phyloP scores from a whole-genome alignment of 1,284 basidiomycete species.

The Trichosporon sp. region DNA sequence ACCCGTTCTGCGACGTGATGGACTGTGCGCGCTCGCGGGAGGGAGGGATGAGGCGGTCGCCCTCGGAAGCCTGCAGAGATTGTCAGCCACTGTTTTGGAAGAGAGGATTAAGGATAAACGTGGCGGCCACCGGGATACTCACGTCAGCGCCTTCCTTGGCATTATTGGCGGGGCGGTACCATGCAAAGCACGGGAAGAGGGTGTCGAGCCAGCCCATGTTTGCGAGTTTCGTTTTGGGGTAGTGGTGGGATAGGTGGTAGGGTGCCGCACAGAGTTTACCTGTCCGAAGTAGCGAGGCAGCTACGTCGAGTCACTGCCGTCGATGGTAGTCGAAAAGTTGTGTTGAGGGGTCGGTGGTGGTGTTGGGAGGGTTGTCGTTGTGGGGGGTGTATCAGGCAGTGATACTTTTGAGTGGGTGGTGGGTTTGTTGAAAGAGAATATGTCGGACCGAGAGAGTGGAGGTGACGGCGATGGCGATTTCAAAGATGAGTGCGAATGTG shows the following conservation, averaged over 20 bases:
- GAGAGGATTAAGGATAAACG: background rate
- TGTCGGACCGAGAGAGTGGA: background rate
- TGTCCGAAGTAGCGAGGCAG: background rate
- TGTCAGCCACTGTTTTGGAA: background rate
- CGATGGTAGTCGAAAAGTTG: background rate
- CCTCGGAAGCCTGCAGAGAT: slow-evolving; percentile 1
- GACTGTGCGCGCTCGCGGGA: slow-evolving; percentile 6
- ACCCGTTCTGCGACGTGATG: slow-evolving; percentile 9
- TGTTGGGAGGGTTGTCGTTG: background rate
- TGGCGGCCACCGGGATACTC: background rate
- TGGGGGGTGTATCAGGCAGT: background rate
- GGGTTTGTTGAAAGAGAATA: background rate
- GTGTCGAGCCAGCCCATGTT: slow-evolving; percentile 10
- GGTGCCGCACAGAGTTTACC: background rate
- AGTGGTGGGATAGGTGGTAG: background rate
- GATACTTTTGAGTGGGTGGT: background rate
- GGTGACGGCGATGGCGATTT: background rate
- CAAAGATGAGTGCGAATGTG: background rate
- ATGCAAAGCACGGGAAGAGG: slow-evolving; percentile 5
- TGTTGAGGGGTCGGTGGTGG: background rate
- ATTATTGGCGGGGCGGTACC: background rate
- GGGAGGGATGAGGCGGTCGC: slow-evolving; percentile 11
- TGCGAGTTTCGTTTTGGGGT: background rate
- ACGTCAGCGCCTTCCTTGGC: background rate
- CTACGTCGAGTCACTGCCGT: background rate